Percentiles rank a stretch among this genome's conserved stretches.
Conservation (phyloP, 2,329 filamentous ascomycete genomes). For the Paecilomyces niveus region DNA sequence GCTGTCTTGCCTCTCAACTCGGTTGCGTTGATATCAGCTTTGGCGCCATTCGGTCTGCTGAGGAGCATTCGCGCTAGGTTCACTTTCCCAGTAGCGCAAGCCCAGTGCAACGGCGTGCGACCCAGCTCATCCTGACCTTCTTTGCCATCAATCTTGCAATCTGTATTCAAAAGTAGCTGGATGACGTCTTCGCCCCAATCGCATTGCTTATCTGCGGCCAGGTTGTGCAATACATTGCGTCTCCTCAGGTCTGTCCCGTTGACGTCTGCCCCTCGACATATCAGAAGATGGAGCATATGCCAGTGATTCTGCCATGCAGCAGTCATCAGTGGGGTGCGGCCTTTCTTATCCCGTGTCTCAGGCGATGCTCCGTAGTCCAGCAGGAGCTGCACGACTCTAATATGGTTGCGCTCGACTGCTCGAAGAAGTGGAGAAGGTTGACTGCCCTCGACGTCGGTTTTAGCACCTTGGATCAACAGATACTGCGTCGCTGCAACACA, state of each 20-base stretch:
- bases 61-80: slow-evolving; percentile 45
- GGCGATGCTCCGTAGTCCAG: slow-evolving; percentile 26
- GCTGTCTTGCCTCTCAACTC: slow-evolving; percentile 40
- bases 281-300: slow-evolving; percentile 31
- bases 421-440: slow-evolving; percentile 28
- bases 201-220: slow-evolving; percentile 40
- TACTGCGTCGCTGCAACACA: slow-evolving; percentile 22
- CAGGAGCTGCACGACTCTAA: slow-evolving; percentile 40
- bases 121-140: slow-evolving; percentile 38
- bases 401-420: slow-evolving; percentile 32
- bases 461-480: slow-evolving; percentile 32
- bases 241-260: slow-evolving; percentile 24
- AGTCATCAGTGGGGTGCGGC: slow-evolving; percentile 37
- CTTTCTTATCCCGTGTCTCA: slow-evolving; percentile 38
- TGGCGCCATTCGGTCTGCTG: slow-evolving; percentile 20
- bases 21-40: slow-evolving; percentile 35
- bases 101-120: slow-evolving; percentile 52
- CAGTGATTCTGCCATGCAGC: slow-evolving; percentile 38
- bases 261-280: slow-evolving; percentile 27
- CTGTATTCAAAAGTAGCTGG: slow-evolving; percentile 30
- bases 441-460: slow-evolving; percentile 25
- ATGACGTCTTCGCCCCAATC: slow-evolving; percentile 43
- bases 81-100: slow-evolving; percentile 50
- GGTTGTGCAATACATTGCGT: slow-evolving; percentile 33
- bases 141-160: slow-evolving; percentile 34